phyloP scores from a whole-genome alignment of 345 rosid genomes.

The Turnera subulata region DNA sequence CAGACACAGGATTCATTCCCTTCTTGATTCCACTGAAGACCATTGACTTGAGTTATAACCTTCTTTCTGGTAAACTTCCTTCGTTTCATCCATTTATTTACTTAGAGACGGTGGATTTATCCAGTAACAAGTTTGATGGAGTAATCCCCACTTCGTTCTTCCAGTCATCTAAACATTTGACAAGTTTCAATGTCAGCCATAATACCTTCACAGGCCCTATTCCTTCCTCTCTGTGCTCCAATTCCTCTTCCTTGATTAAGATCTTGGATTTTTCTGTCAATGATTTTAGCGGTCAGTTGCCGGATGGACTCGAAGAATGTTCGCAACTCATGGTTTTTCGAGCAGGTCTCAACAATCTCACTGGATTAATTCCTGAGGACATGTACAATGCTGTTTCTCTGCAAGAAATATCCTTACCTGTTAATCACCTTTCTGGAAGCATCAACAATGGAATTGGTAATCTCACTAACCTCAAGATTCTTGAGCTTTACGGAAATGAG shows the following conservation, averaged over 20 bases:
- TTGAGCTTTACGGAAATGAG: conserved; percentile 8
- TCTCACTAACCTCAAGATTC: conserved; percentile 2
- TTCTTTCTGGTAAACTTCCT: conserved; percentile 15
- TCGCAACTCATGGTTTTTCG: conserved; percentile 5
- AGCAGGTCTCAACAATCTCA: conserved; percentile 17
- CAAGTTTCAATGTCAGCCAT: background rate
- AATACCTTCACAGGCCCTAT: background rate
- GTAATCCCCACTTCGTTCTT: background rate
- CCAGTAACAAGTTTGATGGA: background rate
- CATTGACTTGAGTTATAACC: conserved; percentile 20
- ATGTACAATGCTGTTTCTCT: background rate
- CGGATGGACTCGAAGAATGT: conserved; percentile 10
- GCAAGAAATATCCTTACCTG: conserved; percentile 2
- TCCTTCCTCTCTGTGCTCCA: background rate
- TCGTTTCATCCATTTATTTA: background rate
- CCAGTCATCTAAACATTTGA: background rate
- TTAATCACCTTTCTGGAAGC: conserved; percentile 4
- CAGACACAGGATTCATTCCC: background rate
- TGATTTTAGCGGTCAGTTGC: background rate
- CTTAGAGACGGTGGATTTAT: background rate
- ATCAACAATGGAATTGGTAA: background rate
- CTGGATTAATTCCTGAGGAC: conserved; percentile 3
- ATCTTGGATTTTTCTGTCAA: conserved; percentile 13
- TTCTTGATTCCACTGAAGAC: no score
- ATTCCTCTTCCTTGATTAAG: background rate